phyloP scores from a whole-genome alignment of 2,329 filamentous ascomycete species.

The Capronia americana region DNA sequence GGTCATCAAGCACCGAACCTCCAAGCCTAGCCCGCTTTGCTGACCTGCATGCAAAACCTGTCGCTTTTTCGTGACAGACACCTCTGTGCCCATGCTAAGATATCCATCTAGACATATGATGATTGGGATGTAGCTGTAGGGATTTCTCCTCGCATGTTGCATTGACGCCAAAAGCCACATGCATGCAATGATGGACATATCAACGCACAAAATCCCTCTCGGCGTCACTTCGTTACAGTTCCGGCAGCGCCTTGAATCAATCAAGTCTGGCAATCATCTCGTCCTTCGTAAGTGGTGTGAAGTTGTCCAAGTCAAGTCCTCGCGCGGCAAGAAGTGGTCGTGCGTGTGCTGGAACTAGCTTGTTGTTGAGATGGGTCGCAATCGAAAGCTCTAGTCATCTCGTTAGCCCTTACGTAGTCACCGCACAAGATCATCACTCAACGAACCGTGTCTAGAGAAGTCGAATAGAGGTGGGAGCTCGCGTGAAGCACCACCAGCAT shows the following conservation, averaged over 20 bases:
- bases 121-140: slow-evolving; percentile 41
- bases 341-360: slow-evolving; percentile 85
- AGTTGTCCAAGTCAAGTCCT: slow-evolving; percentile 91
- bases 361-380: slow-evolving; percentile 81
- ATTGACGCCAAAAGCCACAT: slow-evolving; percentile 31
- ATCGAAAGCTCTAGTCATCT: slow-evolving; percentile 84
- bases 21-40: slow-evolving; percentile 28
- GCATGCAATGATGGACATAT: slow-evolving; percentile 36
- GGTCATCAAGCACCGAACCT: slow-evolving; percentile 24
- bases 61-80: slow-evolving; percentile 31
- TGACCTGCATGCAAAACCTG: slow-evolving; percentile 32
- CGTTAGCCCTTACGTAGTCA: slow-evolving; percentile 15
- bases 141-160: slow-evolving; percentile 27
- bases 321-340: slow-evolving; percentile 74
- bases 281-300: slow-evolving; percentile 87
- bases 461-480: slow-evolving; percentile 90
- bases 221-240: slow-evolving; percentile 48
- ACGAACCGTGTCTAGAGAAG: slow-evolving; percentile 89
- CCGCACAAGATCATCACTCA: slow-evolving; percentile 10
- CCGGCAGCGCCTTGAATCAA: slow-evolving; percentile 61
- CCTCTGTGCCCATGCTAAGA: slow-evolving; percentile 30
- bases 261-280: slow-evolving; percentile 98
- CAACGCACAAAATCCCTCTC: slow-evolving; percentile 45
- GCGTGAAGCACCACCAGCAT: slow-evolving; percentile 77
- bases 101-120: slow-evolving; percentile 41